Evolutionary conservation across 352 stramenopile species (phyloP), one percentile per base, ranked within the genome.

Genomic region (Globisporangium camurandrum): DNA sequence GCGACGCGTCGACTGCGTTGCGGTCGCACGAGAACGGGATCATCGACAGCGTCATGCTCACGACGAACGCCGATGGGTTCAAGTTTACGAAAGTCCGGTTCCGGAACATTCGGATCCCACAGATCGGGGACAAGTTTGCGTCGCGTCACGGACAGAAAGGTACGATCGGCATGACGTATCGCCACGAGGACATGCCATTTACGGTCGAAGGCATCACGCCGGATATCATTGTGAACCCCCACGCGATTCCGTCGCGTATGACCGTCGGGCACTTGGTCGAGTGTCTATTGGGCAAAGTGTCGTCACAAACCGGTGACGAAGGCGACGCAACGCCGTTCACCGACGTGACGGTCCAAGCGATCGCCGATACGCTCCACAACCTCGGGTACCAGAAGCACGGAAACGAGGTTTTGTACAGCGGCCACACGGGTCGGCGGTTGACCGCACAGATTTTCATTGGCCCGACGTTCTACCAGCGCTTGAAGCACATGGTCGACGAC

Each of bases 401-500:
- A 31, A 99, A 99, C 64, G 97, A 99, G 75, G 90, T 98, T 45
- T 75, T 99, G 64, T 99, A 99, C 79, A 98, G 96, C 69, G 97
- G 97, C 17, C 96, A 99, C 79, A 99, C 97, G n/a, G 97, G 97
- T 16, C 84, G 95, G 31, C 88, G 83, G 0, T 68, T 99, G 56
- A 94, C 95, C 46, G 92, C 95, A 27, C 80, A 97, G 58, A 98
- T 99, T 51, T 99, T 99, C 76, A 97, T 99, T 52, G 97, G 97
- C 24, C 97, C 97, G 33, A 99, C 95, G 36, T 99, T 99, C 78
- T 99, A 99, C 81, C 97, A 99, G 76, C 87, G 96, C 26, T 72
- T 99, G 56, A 99, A 99, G 89, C 97, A 99, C 77, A 98, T 99
- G 78, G 97, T 98, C 46, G 96, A 99, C 67, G 97, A 99, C 71